Evolutionary conservation across 345 rosid species (phyloP).

Genomic region (Balakata baccata): DNA sequence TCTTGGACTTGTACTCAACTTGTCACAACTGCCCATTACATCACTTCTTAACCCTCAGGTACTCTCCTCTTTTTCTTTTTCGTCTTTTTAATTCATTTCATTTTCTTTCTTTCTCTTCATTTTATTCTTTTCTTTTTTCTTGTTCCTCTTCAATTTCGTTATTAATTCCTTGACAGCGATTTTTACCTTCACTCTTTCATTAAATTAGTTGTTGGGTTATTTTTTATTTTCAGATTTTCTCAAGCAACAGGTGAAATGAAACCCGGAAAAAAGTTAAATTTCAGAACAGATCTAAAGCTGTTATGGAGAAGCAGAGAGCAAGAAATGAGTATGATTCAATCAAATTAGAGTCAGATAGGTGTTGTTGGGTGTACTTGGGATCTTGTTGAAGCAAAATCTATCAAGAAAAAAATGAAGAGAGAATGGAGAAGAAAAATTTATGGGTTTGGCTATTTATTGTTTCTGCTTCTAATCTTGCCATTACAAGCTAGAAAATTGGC

Average conservation of each 20-base stretch:
- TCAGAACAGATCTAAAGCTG: slow-evolving; percentile 24
- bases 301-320: neutral
- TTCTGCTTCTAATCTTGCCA: slow-evolving; percentile 23
- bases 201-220: too few relatives aligned
- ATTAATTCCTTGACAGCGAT: too few relatives aligned
- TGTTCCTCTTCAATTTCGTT: neutral
- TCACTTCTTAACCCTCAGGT: slow-evolving; percentile 8
- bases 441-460: slow-evolving; percentile 18
- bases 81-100: too few relatives aligned
- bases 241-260: neutral
- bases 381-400: slow-evolving; percentile 9
- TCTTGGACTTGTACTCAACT: slow-evolving; percentile 14
- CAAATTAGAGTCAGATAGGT: neutral
- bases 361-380: neutral
- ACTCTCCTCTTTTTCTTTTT: neutral
- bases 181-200: neutral
- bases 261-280: neutral
- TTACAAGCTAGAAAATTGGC: slow-evolving; percentile 32
- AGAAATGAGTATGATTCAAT: neutral
- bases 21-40: slow-evolving; percentile 9
- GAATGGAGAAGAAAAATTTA: slow-evolving; percentile 23
- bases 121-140: neutral
- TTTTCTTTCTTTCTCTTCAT: neutral
- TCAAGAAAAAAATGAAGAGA: slow-evolving; percentile 31
- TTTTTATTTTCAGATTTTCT: slow-evolving; percentile 15